Percentiles rank a stretch among this genome's conserved stretches.
These are phyloP conservation scores for Fusarium napiforme DNA, from an alignment of 2,329 filamentous ascomycete genomes.

Conservation along the genomic window DNA sequence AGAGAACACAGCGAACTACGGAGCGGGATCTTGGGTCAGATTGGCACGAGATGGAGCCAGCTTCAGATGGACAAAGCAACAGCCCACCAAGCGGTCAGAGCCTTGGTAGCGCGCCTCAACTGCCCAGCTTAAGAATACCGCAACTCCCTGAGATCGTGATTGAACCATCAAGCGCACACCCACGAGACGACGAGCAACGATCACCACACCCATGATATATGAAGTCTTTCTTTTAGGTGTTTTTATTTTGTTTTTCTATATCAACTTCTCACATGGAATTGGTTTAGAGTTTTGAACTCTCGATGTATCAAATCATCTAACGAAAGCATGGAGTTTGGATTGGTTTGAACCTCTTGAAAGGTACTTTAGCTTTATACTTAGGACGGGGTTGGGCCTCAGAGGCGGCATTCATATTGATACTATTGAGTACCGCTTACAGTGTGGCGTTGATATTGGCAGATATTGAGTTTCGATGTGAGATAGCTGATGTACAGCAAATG, in stretches of 20 bases:
- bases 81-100: slow-evolving; percentile 42
- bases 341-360: slow-evolving; percentile 12
- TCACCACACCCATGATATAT: slow-evolving; percentile 24
- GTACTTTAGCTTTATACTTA: background rate
- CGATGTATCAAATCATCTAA: slow-evolving; percentile 19
- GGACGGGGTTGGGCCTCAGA: slow-evolving; percentile 1
- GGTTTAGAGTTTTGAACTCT: slow-evolving; percentile 3
- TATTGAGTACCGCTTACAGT: slow-evolving; percentile 2
- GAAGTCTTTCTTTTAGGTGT: slow-evolving; percentile 7
- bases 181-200: slow-evolving; percentile 35
- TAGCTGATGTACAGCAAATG: background rate
- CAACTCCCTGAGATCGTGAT: slow-evolving; percentile 68
- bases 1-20: slow-evolving; percentile 39
- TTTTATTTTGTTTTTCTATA: background rate
- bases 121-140: slow-evolving; percentile 63
- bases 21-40: slow-evolving; percentile 35
- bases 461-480: slow-evolving; percentile 1
- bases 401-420: background rate
- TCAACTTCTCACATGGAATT: background rate
- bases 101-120: slow-evolving; percentile 56
- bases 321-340: slow-evolving; percentile 44
- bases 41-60: slow-evolving; percentile 10
- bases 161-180: slow-evolving; percentile 58
- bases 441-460: background rate
- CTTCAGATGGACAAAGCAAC: slow-evolving; percentile 4